Evolutionary conservation across 1,284 basidiomycete species (phyloP).

Genomic region (Microbotryum violaceum): DNA sequence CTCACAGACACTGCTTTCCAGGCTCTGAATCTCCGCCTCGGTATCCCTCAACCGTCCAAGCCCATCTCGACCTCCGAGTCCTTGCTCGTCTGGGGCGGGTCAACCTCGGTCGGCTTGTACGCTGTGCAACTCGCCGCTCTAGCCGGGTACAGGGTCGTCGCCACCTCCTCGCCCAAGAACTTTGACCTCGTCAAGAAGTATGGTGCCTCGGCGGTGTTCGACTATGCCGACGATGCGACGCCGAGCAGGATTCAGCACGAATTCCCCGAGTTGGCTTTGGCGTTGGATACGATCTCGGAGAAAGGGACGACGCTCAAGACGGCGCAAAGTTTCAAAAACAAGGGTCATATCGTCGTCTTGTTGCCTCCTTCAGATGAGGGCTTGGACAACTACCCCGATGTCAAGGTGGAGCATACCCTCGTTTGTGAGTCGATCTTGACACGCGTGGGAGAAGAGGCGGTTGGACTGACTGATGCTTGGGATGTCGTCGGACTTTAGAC

Average conservation of each 20-base stretch:
- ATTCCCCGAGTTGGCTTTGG: slow-evolving; percentile 22
- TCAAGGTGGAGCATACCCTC: slow-evolving; percentile 17
- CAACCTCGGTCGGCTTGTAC: slow-evolving; percentile 47
- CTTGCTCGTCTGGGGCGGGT: slow-evolving; percentile 46
- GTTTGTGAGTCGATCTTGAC: slow-evolving; percentile 10
- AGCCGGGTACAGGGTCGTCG: slow-evolving; percentile 53
- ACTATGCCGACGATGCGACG: slow-evolving; percentile 22
- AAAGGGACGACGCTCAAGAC: slow-evolving; percentile 23
- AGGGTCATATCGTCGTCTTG: slow-evolving; percentile 29
- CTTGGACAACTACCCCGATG: slow-evolving; percentile 10
- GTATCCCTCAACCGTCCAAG: slow-evolving; percentile 37
- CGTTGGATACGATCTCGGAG: slow-evolving; percentile 32
- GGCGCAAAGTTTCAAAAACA: slow-evolving; percentile 14
- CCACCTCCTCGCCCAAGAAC: slow-evolving; percentile 50
- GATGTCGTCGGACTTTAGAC: slow-evolving; percentile 8
- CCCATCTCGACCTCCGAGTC: slow-evolving; percentile 42
- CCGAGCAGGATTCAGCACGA: slow-evolving; percentile 22
- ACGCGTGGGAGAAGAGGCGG: not conserved
- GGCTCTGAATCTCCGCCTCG: slow-evolving; percentile 38
- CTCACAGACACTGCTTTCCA: slow-evolving; percentile 41
- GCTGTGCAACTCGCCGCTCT: slow-evolving; percentile 52
- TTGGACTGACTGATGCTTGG: not conserved
- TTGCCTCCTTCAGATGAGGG: slow-evolving; percentile 21
- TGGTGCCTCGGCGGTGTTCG: slow-evolving; percentile 48
- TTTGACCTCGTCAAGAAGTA: slow-evolving; percentile 47